A percentile compares a stretch with the other conserved stretches of the same genome.
phyloP scores from a whole-genome alignment of 1,139 yeast species.

The Yamadazyma spencermartinsiae region DNA sequence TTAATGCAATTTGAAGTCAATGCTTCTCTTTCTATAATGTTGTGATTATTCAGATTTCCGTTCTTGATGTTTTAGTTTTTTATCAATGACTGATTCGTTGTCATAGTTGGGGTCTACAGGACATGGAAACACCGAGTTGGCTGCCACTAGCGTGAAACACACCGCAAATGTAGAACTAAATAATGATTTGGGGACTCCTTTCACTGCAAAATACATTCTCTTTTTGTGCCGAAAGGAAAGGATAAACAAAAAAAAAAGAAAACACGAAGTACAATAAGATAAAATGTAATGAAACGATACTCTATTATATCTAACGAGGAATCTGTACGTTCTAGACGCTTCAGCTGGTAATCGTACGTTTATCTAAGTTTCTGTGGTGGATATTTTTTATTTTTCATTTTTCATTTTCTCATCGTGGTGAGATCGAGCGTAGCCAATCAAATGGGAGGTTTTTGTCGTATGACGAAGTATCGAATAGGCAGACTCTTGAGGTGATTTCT shows the following conservation, averaged over 20 bases:
- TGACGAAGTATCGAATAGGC: not conserved
- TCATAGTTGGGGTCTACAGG: constrained; percentile 59
- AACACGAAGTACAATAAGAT: too few species aligned
- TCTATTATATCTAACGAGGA: too few species aligned
- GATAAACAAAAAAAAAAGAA: too few species aligned
- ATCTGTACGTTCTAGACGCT: too few species aligned
- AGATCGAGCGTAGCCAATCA: constrained; percentile 7
- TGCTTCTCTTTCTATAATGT: too few species aligned
- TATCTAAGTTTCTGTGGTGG: not conserved
- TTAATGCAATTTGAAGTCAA: too few species aligned
- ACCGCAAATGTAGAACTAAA: constrained; percentile 76
- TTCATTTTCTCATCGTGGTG: constrained; percentile 5
- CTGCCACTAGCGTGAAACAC: constrained; percentile 68
- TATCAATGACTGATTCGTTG: constrained; percentile 42
- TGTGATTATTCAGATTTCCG: too few species aligned
- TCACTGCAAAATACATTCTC: constrained; percentile 9
- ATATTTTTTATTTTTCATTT: not conserved
- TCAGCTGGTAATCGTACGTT: too few species aligned
- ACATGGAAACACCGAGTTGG: constrained; percentile 72
- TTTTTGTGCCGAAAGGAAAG: too few species aligned
- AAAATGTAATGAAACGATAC: too few species aligned
- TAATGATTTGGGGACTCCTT: constrained; percentile 44
- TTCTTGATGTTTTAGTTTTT: constrained; percentile 20
- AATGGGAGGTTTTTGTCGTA: constrained; percentile 5
- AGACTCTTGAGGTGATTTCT: not conserved